Evolutionary conservation across 106 monocot species (phyloP).

Genomic region (Amphibolis antarctica): DNA sequence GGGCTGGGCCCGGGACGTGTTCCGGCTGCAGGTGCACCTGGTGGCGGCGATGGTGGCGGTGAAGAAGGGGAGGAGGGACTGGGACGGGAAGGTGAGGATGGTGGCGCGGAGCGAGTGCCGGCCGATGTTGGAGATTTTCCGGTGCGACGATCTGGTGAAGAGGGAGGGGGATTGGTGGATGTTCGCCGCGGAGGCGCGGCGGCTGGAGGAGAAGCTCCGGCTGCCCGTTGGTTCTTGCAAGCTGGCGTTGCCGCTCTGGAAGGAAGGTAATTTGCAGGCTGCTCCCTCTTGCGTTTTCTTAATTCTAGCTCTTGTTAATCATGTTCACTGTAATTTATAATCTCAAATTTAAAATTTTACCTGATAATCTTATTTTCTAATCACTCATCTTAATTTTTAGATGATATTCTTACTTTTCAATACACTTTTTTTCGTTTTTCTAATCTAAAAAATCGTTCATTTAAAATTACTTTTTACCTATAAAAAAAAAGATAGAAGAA

Average conservation of each 20-base stretch:
- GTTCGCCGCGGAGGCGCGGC: conserved; percentile 37
- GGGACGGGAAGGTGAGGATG: conserved; percentile 37
- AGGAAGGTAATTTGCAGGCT: no score
- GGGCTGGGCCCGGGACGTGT: conserved; percentile 54
- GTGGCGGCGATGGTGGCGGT: conserved; percentile 46
- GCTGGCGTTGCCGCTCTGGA: conserved; percentile 55
- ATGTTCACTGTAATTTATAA: no score
- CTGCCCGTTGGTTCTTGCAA: conserved; percentile 79
- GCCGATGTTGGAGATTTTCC: conserved; percentile 84
- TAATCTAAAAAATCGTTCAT: no score
- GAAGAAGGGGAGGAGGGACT: conserved; percentile 33
- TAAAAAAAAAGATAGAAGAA: no score
- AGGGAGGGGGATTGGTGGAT: conserved; percentile 69
- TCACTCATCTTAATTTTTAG: no score
- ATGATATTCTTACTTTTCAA: no score
- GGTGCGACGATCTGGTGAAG: conserved; percentile 56
- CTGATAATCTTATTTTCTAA: no score
- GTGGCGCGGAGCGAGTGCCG: conserved; percentile 41
- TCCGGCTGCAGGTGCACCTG: conserved; percentile 63
- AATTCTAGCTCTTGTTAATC: no score
- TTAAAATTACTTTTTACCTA: no score
- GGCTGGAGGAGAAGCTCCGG: conserved; percentile 59
- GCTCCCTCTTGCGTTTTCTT: not conserved
- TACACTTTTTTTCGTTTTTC: no score
- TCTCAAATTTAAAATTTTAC: no score